Conservation (phyloP, 257 asterid species). For the Catharanthus roseus region DNA sequence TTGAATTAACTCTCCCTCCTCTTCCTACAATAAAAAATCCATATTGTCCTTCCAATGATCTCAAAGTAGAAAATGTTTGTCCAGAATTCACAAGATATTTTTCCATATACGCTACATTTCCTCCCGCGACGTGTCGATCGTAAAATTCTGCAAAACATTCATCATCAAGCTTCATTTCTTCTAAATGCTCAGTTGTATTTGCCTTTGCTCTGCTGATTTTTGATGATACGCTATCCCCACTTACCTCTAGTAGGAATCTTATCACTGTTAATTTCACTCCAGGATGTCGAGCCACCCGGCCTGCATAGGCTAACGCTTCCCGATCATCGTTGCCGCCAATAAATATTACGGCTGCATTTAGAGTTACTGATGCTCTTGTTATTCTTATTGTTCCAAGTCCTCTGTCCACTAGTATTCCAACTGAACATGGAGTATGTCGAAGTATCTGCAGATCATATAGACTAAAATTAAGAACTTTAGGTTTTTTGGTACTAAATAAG, state of each 20-base stretch:
- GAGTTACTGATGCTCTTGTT: conserved; percentile 43
- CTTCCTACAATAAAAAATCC: conserved; percentile 82
- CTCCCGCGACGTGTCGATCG: conserved; percentile 76
- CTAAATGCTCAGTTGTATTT: conserved; percentile 65
- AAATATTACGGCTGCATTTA: conserved; percentile 81
- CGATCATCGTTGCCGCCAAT: conserved; percentile 93
- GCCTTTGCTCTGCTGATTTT: conserved; percentile 62
- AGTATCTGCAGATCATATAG: conserved; percentile 39
- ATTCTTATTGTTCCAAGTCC: conserved; percentile 63
- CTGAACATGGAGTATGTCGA: conserved; percentile 82
- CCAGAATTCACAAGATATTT: conserved; percentile 83
- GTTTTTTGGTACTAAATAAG: no score
- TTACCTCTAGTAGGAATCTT: conserved; percentile 67
- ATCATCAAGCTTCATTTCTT: conserved; percentile 84
- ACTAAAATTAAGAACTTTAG: background rate
- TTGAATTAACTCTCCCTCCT: conserved; percentile 74
- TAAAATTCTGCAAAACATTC: conserved; percentile 86
- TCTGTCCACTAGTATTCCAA: conserved; percentile 76
- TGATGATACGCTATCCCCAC: conserved; percentile 57
- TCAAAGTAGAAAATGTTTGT: conserved; percentile 69
- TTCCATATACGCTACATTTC: conserved; percentile 84
- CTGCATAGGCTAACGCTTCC: conserved; percentile 77
- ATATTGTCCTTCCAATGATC: conserved; percentile 80
- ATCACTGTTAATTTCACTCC: conserved; percentile 87
- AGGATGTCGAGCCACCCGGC: conserved; percentile 78